Evolutionary conservation across 495 filamentous ascomycete species (phyloP).

Genomic region (Talaromyces thailandensis): DNA sequence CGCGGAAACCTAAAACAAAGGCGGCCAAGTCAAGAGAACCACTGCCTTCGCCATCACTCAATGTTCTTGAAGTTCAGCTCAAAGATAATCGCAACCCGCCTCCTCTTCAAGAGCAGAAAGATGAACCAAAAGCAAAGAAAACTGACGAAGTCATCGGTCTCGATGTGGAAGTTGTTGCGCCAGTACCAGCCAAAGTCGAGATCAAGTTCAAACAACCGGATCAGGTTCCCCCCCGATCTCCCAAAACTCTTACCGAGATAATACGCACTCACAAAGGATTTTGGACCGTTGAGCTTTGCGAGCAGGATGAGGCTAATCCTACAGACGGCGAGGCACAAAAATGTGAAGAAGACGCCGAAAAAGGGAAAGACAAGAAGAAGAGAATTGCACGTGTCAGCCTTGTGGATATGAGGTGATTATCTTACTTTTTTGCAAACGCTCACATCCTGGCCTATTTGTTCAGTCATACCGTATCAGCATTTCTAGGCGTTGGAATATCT

Average conservation of each 20-base stretch:
- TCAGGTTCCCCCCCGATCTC: not conserved
- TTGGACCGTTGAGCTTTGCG: conserved; percentile 19
- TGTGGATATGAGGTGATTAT: conserved; percentile 22
- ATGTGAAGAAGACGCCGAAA: not conserved
- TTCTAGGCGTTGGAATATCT: not conserved
- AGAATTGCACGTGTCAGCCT: conserved; percentile 29
- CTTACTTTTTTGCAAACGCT: not conserved
- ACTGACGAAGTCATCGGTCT: not conserved
- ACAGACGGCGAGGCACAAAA: conserved; percentile 1
- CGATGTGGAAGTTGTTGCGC: not conserved
- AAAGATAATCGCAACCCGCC: not conserved
- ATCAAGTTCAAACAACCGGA: not conserved
- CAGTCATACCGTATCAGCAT: not conserved
- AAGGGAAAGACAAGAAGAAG: conserved; percentile 20
- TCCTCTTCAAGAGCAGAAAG: not conserved
- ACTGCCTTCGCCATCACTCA: not conserved
- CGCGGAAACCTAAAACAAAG: not conserved
- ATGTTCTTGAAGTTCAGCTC: not conserved
- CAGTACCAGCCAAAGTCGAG: not conserved
- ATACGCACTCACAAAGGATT: conserved; percentile 17
- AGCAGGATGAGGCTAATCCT: conserved; percentile 1
- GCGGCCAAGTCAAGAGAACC: not conserved
- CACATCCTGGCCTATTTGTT: not conserved
- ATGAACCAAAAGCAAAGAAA: not conserved
- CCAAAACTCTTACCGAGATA: not conserved